These are phyloP conservation scores for Corymbia calophylla DNA, from an alignment of 441 rosid species.

Conservation along the genomic window DNA sequence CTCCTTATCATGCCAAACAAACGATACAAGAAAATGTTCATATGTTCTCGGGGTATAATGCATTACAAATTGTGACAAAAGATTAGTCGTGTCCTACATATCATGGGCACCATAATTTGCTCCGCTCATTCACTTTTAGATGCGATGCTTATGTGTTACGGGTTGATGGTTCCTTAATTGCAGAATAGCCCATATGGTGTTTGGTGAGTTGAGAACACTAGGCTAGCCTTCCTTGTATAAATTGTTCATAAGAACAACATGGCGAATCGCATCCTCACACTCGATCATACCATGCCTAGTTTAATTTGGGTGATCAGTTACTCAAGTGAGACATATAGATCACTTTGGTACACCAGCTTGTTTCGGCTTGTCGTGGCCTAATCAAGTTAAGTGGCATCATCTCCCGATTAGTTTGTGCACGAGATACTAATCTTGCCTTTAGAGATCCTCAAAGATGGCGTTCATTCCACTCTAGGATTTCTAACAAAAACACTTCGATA, in stretches of 20 bases:
- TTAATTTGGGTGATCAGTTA: not conserved
- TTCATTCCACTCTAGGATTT: not conserved
- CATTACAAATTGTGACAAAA: not conserved
- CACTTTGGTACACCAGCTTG: not conserved
- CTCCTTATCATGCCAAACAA: not conserved
- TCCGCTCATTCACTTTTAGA: not conserved
- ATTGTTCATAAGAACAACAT: not conserved
- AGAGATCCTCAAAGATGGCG: not conserved
- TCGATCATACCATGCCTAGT: rapidly evolving
- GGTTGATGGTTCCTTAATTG: rapidly evolving
- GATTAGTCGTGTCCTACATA: not conserved
- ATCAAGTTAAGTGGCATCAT: rapidly evolving
- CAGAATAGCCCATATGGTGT: not conserved
- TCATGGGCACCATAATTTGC: not conserved
- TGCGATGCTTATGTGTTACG: not conserved
- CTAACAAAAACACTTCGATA: not conserved
- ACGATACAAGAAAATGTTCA: not conserved
- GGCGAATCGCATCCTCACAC: not conserved
- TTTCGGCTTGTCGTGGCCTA: not conserved
- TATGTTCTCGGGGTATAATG: not conserved
- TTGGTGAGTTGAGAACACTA: not conserved
- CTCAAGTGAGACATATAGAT: not conserved
- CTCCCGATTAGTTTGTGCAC: not conserved
- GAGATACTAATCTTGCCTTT: rapidly evolving
- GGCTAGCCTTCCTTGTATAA: not conserved